Percentiles rank a stretch among this genome's conserved stretches.
phyloP scores from a whole-genome alignment of 805 yeast genomes.

The Lachancea sp. region DNA sequence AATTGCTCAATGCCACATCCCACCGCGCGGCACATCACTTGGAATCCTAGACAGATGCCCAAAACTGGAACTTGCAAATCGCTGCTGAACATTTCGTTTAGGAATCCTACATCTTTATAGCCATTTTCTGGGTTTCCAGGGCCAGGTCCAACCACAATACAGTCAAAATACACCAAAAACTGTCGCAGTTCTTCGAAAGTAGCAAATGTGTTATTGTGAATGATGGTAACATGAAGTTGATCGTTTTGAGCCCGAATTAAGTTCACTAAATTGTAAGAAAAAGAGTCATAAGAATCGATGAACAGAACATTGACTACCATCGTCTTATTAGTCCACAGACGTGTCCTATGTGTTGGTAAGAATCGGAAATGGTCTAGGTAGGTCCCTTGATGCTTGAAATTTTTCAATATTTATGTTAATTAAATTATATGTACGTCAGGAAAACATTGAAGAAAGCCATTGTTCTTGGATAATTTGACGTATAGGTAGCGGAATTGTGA shows the following conservation, averaged over 20 bases:
- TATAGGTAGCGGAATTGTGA: too few relatives aligned
- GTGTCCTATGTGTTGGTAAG: background rate
- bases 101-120: constrained; percentile 61
- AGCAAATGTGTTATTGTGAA: constrained; percentile 35
- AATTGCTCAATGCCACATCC: constrained; percentile 54
- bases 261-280: constrained; percentile 72
- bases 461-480: too few relatives aligned
- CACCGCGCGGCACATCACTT: constrained; percentile 58
- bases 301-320: constrained; percentile 25
- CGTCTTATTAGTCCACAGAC: background rate
- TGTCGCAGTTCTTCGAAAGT: constrained; percentile 11
- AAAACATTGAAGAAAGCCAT: too few relatives aligned
- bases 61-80: constrained; percentile 52
- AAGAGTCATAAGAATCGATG: constrained; percentile 93
- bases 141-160: constrained; percentile 90
- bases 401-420: background rate
- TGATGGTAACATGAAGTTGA: constrained; percentile 30
- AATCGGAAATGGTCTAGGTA: background rate
- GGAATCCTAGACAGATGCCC: constrained; percentile 94
- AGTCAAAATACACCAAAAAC: constrained; percentile 50
- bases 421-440: background rate
- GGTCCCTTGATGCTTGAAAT: constrained; percentile 1
- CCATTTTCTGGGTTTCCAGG: constrained; percentile 79
- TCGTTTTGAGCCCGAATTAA: constrained; percentile 44
- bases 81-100: constrained; percentile 48